A percentile compares a stretch with the other conserved stretches of the same genome.
phyloP scores from a whole-genome alignment of 805 yeast genomes.

The Teunomyces aglyptinius region DNA sequence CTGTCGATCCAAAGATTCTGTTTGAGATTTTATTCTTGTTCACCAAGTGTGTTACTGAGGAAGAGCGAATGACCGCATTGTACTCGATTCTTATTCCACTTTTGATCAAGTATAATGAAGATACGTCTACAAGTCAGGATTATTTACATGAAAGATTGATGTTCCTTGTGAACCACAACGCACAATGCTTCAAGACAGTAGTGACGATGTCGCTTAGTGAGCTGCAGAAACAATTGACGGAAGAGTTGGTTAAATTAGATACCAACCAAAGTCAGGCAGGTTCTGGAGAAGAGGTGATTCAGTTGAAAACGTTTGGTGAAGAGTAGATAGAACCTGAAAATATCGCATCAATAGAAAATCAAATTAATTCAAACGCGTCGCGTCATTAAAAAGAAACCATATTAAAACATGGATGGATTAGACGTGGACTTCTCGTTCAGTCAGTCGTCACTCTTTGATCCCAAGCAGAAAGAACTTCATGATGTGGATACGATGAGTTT shows the following conservation, averaged over 20 bases:
- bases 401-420: not conserved
- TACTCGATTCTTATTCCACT: slow-evolving; percentile 37
- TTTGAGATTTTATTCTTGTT: slow-evolving; percentile 52
- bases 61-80: slow-evolving; percentile 25
- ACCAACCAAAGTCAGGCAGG: slow-evolving; percentile 8
- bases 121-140: slow-evolving; percentile 18
- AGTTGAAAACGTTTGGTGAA: slow-evolving; percentile 48
- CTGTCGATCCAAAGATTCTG: slow-evolving; percentile 22
- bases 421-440: slow-evolving; percentile 11
- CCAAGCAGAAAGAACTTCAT: not conserved
- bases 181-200: slow-evolving; percentile 48
- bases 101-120: slow-evolving; percentile 29
- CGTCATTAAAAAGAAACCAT: not conserved
- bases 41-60: slow-evolving; percentile 32
- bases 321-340: not conserved
- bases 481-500: not conserved
- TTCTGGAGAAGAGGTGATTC: slow-evolving; percentile 31
- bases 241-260: slow-evolving; percentile 40
- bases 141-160: slow-evolving; percentile 50
- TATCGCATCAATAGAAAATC: not conserved
- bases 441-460: slow-evolving; percentile 15
- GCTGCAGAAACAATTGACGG: slow-evolving; percentile 42
- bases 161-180: slow-evolving; percentile 43
- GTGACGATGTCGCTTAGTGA: slow-evolving; percentile 37
- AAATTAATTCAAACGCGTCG: not conserved